These are phyloP conservation scores for Starmerella floris DNA, from an alignment of 805 yeast genomes.

Conservation along the genomic window DNA sequence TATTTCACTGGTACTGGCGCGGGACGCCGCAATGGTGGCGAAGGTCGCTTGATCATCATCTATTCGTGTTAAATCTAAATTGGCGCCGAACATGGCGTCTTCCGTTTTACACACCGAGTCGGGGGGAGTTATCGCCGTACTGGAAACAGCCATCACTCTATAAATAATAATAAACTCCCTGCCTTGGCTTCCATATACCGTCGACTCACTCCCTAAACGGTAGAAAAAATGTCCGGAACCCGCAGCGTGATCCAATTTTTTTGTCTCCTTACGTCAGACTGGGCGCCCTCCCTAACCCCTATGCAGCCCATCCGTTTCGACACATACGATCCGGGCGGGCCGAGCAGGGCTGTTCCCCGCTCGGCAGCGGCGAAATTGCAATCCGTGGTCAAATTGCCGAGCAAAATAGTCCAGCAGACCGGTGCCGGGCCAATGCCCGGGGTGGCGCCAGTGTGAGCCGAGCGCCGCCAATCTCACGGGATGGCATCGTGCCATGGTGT, in stretches of 20 bases:
- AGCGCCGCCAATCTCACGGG: too few relatives aligned
- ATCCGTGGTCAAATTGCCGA: too few relatives aligned
- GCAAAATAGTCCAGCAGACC: too few relatives aligned
- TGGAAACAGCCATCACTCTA: slow-evolving; percentile 12
- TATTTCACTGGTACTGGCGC: background rate
- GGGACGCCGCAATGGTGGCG: background rate
- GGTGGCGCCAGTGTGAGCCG: too few relatives aligned
- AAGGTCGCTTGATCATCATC: background rate
- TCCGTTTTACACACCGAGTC: background rate
- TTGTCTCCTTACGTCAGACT: background rate
- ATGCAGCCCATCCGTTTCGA: background rate
- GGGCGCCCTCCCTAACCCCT: background rate
- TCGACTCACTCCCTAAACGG: background rate
- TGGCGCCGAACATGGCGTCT: slow-evolving; percentile 4
- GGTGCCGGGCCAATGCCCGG: too few relatives aligned
- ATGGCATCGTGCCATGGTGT: too few relatives aligned
- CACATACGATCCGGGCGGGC: too few relatives aligned
- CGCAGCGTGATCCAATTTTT: background rate
- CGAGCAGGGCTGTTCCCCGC: background rate
- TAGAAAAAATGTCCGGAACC: background rate
- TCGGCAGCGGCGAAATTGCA: background rate
- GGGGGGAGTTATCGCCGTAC: slow-evolving; percentile 3
- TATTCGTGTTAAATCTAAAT: slow-evolving; percentile 8
- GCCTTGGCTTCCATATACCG: background rate
- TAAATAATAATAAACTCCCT: background rate